Evolutionary conservation across 495 filamentous ascomycete genomes (phyloP), one percentile per base, ranked within the genome.

Genomic region (Podospora didyma): DNA sequence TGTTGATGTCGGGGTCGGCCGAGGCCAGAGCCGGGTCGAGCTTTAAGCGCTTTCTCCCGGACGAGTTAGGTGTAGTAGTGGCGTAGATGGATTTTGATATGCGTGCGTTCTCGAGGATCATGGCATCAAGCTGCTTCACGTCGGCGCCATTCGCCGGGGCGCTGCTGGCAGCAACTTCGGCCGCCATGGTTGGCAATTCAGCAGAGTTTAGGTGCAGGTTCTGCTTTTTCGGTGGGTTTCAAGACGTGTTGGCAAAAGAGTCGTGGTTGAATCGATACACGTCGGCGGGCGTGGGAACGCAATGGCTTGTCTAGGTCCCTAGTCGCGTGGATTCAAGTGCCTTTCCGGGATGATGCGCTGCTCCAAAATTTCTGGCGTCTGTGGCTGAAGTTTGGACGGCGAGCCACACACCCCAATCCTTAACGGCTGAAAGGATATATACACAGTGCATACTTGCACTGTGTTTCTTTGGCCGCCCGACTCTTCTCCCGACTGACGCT

Each of bases 31-130:
- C 62, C 14, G 63, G 62, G 31, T 72, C 69, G 21, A 78, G 68
- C 58, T 69, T 74, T 61, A 76, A 54, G 45, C 70, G 72, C 63
- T 78, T 78, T 49, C 72, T 62, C 22, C 64, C 67, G 24, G 58
- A 41, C 21, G 69, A 62, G 50, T 63, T 64, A 28, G 57, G 49
- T 12, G 66, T 52, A 22, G 64, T 56, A 51, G 51, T 70, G 56
- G 68, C 56, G 54, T 75, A 78, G 51, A 76, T 65, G 22, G 68
- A 63, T 51, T 74, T 76, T 1, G 75, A 60, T 23, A 60, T 68
- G 49, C 66, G 68, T 9, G 74, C 72, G 54, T 78, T 78, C 54
- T 69, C 65, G 52, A 71, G 64, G 19, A 74, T 63, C 49, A 75
- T 64, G 20, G 58, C 41, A 62, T 70, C 66, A 53, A 78, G 69